Conservation (phyloP, 1,284 basidiomycete genomes). For the Tetrapyrgos nigripes region DNA sequence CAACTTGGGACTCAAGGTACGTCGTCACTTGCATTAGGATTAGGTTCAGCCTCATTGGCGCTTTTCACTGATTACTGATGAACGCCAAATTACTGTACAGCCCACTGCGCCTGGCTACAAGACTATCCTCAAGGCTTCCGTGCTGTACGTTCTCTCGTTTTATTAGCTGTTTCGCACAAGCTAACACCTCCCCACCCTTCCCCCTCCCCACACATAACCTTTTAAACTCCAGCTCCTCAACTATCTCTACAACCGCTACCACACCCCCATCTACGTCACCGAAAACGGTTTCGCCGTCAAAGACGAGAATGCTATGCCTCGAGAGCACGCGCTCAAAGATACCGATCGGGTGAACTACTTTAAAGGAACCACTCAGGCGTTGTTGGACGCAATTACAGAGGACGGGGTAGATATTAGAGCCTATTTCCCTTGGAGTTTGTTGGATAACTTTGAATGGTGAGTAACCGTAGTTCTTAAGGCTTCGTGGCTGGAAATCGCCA, state of each 20-base stretch:
- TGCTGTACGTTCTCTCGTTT: constrained; percentile 36
- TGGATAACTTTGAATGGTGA: constrained; percentile 81
- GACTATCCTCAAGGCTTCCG: constrained; percentile 69
- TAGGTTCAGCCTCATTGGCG: background rate
- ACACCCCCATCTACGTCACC: constrained; percentile 72
- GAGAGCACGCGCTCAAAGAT: constrained; percentile 68
- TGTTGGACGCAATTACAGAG: constrained; percentile 63
- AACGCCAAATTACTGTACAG: constrained; percentile 33
- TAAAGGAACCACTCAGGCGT: constrained; percentile 63
- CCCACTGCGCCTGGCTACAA: constrained; percentile 69
- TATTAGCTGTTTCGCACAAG: background rate
- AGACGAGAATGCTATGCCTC: constrained; percentile 61
- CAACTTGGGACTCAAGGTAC: constrained; percentile 72
- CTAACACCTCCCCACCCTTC: constrained; percentile 31
- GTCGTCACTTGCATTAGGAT: constrained; percentile 9
- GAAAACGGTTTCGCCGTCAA: constrained; percentile 80
- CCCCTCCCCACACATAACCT: too few relatives aligned
- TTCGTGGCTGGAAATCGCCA: background rate
- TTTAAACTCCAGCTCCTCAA: constrained; percentile 62
- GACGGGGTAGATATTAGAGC: constrained; percentile 72
- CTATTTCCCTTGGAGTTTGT: constrained; percentile 77
- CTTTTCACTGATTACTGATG: background rate
- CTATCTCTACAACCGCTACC: constrained; percentile 74
- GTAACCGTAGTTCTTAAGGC: constrained; percentile 16
- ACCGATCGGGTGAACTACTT: constrained; percentile 73